These are phyloP conservation scores for Nannizziopsis arthrosporioides DNA, from an alignment of 2,329 filamentous ascomycete species.

Conservation along the genomic window DNA sequence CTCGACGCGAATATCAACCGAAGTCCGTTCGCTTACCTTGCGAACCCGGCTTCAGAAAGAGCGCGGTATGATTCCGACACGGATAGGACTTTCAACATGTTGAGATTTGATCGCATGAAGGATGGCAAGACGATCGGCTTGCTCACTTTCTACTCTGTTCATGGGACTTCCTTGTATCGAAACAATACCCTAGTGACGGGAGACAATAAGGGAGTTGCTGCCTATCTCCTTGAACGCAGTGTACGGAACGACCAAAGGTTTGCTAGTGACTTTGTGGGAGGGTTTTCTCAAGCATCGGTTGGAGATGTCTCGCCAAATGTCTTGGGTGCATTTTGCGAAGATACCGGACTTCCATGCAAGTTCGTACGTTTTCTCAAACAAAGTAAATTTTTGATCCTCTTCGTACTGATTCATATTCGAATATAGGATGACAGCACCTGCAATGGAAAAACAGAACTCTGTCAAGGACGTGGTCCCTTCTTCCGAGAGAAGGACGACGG, in stretches of 20 bases:
- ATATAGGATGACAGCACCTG: conserved; percentile 68
- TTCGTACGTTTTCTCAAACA: conserved; percentile 20
- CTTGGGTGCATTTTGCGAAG: conserved; percentile 78
- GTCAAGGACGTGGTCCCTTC: conserved; percentile 37
- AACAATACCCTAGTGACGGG: conserved; percentile 86
- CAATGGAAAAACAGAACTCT: conserved; percentile 32
- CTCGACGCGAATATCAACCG: conserved; percentile 79
- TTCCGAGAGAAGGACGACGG: conserved; percentile 36
- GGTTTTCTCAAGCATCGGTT: conserved; percentile 84
- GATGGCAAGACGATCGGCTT: conserved; percentile 69
- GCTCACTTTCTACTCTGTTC: conserved; percentile 82
- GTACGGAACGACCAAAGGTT: conserved; percentile 45
- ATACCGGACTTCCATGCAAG: conserved; percentile 47
- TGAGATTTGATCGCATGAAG: conserved; percentile 63
- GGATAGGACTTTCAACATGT: conserved; percentile 68
- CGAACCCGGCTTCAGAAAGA: conserved; percentile 69
- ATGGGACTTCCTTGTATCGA: conserved; percentile 79
- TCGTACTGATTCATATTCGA: background rate
- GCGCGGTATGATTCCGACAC: conserved; percentile 52
- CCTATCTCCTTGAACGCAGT: conserved; percentile 68
- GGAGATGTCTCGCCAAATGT: conserved; percentile 86
- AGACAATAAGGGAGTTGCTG: conserved; percentile 95
- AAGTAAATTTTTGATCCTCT: background rate
- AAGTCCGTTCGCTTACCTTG: conserved; percentile 75
- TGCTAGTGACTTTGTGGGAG: conserved; percentile 64